These are phyloP conservation scores for Blastocystis sp. DNA, from an alignment of 352 stramenopile species.

Conservation along the genomic window DNA sequence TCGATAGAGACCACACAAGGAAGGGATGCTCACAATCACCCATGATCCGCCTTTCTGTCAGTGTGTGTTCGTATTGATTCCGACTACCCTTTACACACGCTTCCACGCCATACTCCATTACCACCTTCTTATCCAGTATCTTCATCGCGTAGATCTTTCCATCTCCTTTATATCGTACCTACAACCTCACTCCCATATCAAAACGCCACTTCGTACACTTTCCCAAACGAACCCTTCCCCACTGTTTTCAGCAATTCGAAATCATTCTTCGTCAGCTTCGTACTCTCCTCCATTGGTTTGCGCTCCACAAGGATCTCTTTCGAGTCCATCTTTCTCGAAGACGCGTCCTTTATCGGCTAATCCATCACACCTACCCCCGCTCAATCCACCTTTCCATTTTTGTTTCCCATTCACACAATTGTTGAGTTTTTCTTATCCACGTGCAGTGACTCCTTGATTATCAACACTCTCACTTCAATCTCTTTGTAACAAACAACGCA, in stretches of 20 bases:
- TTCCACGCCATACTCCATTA: conserved; percentile 76
- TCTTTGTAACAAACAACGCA: conserved; percentile 11
- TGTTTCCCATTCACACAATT: conserved; percentile 7
- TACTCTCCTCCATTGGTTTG: conserved; percentile 78
- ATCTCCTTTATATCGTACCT: conserved; percentile 84
- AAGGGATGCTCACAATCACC: conserved; percentile 83
- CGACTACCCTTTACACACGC: conserved; percentile 88
- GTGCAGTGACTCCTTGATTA: neutral
- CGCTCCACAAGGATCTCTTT: conserved; percentile 75
- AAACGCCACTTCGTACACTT: conserved; percentile 75
- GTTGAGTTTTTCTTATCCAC: neutral
- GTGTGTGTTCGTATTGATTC: conserved; percentile 82
- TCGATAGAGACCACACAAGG: conserved; percentile 76
- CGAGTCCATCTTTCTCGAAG: too few species aligned
- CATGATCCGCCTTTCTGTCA: conserved; percentile 80
- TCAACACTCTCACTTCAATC: neutral
- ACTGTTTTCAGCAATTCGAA: conserved; percentile 83
- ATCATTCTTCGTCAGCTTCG: too few species aligned
- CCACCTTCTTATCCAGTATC: conserved; percentile 85
- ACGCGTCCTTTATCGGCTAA: too few species aligned
- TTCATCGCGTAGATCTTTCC: conserved; percentile 92
- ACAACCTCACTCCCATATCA: conserved; percentile 76
- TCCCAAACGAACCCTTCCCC: conserved; percentile 84
- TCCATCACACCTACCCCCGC: too few species aligned
- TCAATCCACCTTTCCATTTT: conserved; percentile 13